Evolutionary conservation across 2,329 filamentous ascomycete genomes (phyloP).

Genomic region (Scleromitrula shiraiana): DNA sequence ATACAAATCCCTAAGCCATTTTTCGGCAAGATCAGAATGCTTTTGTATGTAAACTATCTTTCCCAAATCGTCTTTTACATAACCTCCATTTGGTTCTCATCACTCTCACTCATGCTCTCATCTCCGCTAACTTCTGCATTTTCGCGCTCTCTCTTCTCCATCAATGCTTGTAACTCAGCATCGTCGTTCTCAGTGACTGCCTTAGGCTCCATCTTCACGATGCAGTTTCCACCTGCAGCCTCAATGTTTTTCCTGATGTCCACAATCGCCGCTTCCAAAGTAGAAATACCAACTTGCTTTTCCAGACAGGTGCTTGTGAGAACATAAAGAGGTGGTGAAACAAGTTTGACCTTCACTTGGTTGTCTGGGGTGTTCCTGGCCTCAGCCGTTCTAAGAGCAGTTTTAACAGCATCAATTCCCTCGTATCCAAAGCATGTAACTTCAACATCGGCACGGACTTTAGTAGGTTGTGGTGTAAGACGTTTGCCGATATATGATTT

Average conservation of each 20-base stretch:
- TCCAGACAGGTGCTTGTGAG: slow-evolving; percentile 93
- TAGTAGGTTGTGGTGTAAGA: slow-evolving; percentile 95
- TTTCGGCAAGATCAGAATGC: slow-evolving; percentile 8
- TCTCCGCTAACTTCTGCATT: slow-evolving; percentile 97
- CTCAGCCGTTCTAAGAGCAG: slow-evolving; percentile 83
- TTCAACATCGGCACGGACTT: slow-evolving; percentile 96
- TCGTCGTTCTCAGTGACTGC: slow-evolving; percentile 98
- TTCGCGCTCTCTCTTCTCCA: slow-evolving; percentile 98
- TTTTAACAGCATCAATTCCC: slow-evolving; percentile 96
- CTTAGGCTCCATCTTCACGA: slow-evolving; percentile 98
- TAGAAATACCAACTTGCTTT: slow-evolving; percentile 76
- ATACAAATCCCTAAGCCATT: slow-evolving; percentile 13
- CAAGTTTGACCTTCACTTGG: slow-evolving; percentile 96
- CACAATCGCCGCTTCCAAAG: slow-evolving; percentile 81
- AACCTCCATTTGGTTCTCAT: slow-evolving; percentile 66
- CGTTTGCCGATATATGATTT: slow-evolving; percentile 95
- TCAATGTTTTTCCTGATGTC: slow-evolving; percentile 79
- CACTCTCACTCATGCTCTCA: slow-evolving; percentile 91
- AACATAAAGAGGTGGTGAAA: slow-evolving; percentile 95
- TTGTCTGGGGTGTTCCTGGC: slow-evolving; percentile 85
- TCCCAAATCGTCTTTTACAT: slow-evolving; percentile 30
- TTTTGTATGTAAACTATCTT: slow-evolving; percentile 19
- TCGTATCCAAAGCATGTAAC: slow-evolving; percentile 94
- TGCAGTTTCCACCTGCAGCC: slow-evolving; percentile 67
- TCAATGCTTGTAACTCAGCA: slow-evolving; percentile 89